Evolutionary conservation across 2,329 filamentous ascomycete genomes (phyloP).

Genomic region (Scolecobasidium constrictum): DNA sequence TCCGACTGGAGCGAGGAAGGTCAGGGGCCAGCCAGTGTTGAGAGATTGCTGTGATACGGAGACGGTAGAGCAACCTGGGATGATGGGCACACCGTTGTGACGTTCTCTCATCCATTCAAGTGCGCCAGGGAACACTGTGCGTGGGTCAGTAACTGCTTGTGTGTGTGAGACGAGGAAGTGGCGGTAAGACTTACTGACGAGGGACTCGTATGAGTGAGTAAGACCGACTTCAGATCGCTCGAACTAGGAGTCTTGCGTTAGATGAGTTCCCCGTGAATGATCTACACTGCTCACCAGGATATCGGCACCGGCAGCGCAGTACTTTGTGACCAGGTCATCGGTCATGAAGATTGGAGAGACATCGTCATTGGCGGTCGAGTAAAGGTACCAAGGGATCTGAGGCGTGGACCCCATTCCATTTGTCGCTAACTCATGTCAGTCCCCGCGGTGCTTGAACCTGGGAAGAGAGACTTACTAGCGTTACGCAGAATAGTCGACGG

Average conservation of each 20-base stretch:
- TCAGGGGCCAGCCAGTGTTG: not conserved
- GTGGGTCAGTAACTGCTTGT: conserved; percentile 3
- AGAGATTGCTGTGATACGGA: not conserved
- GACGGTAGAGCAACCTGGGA: conserved; percentile 1
- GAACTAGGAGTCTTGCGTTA: no score
- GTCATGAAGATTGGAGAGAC: not conserved
- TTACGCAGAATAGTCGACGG: not conserved
- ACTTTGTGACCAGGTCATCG: not conserved
- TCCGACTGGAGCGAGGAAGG: not conserved
- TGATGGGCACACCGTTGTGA: not conserved
- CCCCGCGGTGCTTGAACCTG: not conserved
- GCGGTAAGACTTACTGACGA: no score
- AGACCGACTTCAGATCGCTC: no score
- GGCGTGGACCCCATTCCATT: not conserved
- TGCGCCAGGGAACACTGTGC: conserved; percentile 5
- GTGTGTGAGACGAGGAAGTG: no score
- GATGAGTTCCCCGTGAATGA: no score
- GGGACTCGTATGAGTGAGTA: no score
- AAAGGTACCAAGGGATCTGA: conserved; percentile 4
- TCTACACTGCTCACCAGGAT: conserved; percentile 3
- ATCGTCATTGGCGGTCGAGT: conserved; percentile 1
- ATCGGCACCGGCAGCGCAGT: conserved; percentile 1
- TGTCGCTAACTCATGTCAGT: not conserved
- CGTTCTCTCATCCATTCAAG: conserved; percentile 7
- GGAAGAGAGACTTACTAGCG: not conserved